Base-by-base conservation (phyloP, 192 early-diverging fungal species). In the Rhizoclosmatium globosum region DNA sequence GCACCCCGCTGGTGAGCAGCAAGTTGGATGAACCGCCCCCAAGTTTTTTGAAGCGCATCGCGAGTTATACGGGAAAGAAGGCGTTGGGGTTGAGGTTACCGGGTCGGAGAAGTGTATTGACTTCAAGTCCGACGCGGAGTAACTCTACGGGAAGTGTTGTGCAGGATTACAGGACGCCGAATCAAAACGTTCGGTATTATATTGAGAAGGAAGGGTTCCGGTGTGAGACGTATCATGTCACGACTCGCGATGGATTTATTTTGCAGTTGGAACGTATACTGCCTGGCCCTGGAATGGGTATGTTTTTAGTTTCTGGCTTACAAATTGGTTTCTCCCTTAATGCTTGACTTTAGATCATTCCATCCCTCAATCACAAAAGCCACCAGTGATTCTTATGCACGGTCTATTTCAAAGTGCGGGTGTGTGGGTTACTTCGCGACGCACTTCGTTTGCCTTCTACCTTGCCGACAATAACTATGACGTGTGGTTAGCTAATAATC, bases 401-500 rank as follows among this genome's bases (percentile, higher is more conserved):
- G 83, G 83, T 4, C 50, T 84, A 19, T 84, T 84, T 74, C 83
- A 84, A 65, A 71, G 66, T 56, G 60, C 64, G 3, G 83, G 83
- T 3, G 79, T 84, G 2, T 84, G 79, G 69, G 70, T 75, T 39
- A 74, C 83, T 38, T 78, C 47, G 39, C 57, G 59, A 15, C 21
- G 42, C 9, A 2, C 64, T 4, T 82, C 80, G 13, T 66, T 84
- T n/a, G 83, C 80, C 3, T 84, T 82, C 50, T 79, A 82, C 46
- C 61, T 84, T 13, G 83, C 58, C 0, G 71, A 77, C 38, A 60
- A 72, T 41, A 61, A 64, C 13, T 84, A 79, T 58, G 83, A 84
- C 46, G 83, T 84, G 2, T 84, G 83, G 83, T 43, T 84, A 2
- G 80, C 77, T n/a, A 84, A 84, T 56, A 74, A 74, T 21, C 57